phyloP scores from a whole-genome alignment of 2,329 filamentous ascomycete species.

The Clarireedia monteithiana region DNA sequence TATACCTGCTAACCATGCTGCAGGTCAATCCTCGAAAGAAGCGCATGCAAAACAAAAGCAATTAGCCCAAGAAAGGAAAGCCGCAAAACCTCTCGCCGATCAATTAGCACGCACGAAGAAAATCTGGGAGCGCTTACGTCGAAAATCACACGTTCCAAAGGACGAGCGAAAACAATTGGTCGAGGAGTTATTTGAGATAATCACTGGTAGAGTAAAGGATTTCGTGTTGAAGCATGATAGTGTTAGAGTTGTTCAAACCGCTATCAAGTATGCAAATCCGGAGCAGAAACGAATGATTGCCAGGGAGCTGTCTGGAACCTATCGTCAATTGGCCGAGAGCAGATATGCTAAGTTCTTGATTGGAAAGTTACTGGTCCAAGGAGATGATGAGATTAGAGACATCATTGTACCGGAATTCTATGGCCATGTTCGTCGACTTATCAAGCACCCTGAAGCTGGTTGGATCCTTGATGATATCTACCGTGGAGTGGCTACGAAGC shows the following conservation, averaged over 20 bases:
- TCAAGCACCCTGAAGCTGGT: conserved; percentile 91
- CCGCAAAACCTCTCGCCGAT: conserved; percentile 87
- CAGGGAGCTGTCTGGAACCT: conserved; percentile 75
- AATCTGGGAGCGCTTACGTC: conserved; percentile 87
- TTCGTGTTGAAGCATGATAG: conserved; percentile 98
- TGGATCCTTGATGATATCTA: conserved; percentile 99
- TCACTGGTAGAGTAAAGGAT: conserved; percentile 85
- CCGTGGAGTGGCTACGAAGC: conserved; percentile 73
- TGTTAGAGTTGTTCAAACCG: conserved; percentile 92
- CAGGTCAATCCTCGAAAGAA: conserved; percentile 67
- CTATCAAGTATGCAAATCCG: conserved; percentile 86
- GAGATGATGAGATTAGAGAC: conserved; percentile 78
- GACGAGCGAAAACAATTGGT: conserved; percentile 85
- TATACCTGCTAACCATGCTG: conserved; percentile 25
- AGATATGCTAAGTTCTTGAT: conserved; percentile 97
- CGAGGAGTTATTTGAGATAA: conserved; percentile 82
- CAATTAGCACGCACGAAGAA: conserved; percentile 86
- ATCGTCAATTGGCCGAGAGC: conserved; percentile 80
- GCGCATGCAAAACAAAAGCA: conserved; percentile 90
- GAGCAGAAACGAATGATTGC: conserved; percentile 84
- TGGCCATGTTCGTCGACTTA: conserved; percentile 83
- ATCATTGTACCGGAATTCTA: conserved; percentile 92
- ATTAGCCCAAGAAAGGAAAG: conserved; percentile 79
- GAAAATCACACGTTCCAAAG: conserved; percentile 86
- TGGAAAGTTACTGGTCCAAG: conserved; percentile 90